These are phyloP conservation scores for Aspergillus diversus DNA, from an alignment of 495 filamentous ascomycete species.

Conservation along the genomic window DNA sequence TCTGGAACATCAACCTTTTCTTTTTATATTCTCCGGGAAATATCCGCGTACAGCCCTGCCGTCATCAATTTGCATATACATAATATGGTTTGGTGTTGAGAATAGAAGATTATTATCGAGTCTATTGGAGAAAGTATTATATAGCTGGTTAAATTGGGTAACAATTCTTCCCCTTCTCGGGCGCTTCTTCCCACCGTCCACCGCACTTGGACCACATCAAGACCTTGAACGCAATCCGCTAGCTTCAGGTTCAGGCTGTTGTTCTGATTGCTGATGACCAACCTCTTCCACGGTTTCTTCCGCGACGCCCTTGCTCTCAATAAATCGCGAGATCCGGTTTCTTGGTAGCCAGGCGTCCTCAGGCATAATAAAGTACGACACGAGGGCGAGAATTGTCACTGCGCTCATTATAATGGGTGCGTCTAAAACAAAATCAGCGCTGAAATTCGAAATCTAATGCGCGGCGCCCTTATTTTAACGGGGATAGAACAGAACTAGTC, in stretches of 20 bases:
- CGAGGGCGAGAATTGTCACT: slow-evolving; percentile 51
- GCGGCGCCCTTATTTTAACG: not conserved
- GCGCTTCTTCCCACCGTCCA: not conserved
- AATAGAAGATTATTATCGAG: not conserved
- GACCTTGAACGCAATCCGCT: not conserved
- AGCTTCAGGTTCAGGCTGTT: not conserved
- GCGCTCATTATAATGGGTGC: slow-evolving; percentile 53
- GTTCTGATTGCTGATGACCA: not conserved
- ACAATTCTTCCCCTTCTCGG: not conserved
- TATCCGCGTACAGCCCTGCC: too few species aligned
- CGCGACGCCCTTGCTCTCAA: slow-evolving; percentile 49
- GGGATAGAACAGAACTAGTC: not conserved
- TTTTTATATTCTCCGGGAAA: too few species aligned
- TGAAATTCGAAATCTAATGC: too few species aligned
- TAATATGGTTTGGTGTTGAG: too few species aligned
- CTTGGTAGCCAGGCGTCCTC: slow-evolving; percentile 50
- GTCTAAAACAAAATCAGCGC: slow-evolving; percentile 29
- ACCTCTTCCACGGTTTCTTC: slow-evolving; percentile 31
- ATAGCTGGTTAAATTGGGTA: not conserved
- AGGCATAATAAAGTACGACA: slow-evolving; percentile 53
- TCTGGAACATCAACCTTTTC: too few species aligned
- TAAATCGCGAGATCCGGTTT: slow-evolving; percentile 48
- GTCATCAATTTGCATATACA: too few species aligned
- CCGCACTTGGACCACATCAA: not conserved
- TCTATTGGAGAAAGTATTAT: not conserved